These are phyloP conservation scores for Wickerhamiella slavikovae DNA, from an alignment of 805 yeast genomes.

Conservation along the genomic window DNA sequence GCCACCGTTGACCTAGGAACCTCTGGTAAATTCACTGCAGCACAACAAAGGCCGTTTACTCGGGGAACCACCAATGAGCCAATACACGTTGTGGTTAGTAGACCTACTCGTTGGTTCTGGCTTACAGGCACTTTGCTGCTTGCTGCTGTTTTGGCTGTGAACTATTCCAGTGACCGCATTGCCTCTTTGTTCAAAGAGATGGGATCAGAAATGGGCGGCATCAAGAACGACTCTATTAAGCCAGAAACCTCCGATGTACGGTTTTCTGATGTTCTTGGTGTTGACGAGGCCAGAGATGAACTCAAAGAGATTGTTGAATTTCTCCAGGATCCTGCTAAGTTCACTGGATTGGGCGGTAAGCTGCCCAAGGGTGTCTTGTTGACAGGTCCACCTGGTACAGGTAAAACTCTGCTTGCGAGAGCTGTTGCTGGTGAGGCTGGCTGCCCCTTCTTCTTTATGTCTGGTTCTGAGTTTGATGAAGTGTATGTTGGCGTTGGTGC, in stretches of 20 bases:
- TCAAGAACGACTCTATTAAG: slow-evolving; percentile 57
- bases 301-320: slow-evolving; percentile 96
- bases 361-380: slow-evolving; percentile 90
- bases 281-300: slow-evolving; percentile 95
- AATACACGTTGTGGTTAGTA: slow-evolving; percentile 71
- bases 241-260: slow-evolving; percentile 75
- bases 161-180: slow-evolving; percentile 63
- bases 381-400: slow-evolving; percentile 99
- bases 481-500: slow-evolving; percentile 99
- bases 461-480: slow-evolving; percentile 96
- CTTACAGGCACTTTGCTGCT: slow-evolving; percentile 44
- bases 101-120: slow-evolving; percentile 62
- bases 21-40: slow-evolving; percentile 6
- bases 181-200: slow-evolving; percentile 12
- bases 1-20: slow-evolving; percentile 7
- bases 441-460: slow-evolving; percentile 95
- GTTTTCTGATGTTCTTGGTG: slow-evolving; percentile 89
- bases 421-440: slow-evolving; percentile 99
- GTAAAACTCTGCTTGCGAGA: slow-evolving; percentile 87
- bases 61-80: slow-evolving; percentile 38
- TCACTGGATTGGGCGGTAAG: slow-evolving; percentile 93
- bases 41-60: neutral
- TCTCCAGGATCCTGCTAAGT: slow-evolving; percentile 85
- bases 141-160: slow-evolving; percentile 59
- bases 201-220: slow-evolving; percentile 20